phyloP scores from a whole-genome alignment of 1,284 basidiomycete genomes.

The Athelia psychrophila region DNA sequence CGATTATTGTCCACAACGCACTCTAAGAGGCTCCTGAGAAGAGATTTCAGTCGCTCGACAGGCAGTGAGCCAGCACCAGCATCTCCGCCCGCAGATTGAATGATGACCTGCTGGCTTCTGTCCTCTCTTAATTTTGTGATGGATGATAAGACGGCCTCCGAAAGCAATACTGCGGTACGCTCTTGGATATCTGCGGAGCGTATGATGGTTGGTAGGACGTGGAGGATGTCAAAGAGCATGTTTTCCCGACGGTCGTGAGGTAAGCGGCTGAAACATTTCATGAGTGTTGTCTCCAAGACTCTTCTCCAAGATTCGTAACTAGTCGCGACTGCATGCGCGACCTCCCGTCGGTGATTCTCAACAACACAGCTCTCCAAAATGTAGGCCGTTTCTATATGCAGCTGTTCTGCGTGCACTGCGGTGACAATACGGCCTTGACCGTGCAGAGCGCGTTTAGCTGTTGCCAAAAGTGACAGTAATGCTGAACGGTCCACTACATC shows the following conservation, averaged over 20 bases:
- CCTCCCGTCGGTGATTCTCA: constrained; percentile 85
- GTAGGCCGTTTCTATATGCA: constrained; percentile 70
- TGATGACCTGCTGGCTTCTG: constrained; percentile 59
- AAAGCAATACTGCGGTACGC: constrained; percentile 75
- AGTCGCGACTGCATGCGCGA: constrained; percentile 66
- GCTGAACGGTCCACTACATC: constrained; percentile 79
- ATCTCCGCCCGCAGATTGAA: constrained; percentile 63
- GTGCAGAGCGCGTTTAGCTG: constrained; percentile 61
- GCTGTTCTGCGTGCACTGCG: constrained; percentile 60
- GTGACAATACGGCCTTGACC: constrained; percentile 67
- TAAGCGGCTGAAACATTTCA: constrained; percentile 80
- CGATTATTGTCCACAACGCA: constrained; percentile 77
- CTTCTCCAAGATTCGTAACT: constrained; percentile 84
- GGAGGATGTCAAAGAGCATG: constrained; percentile 85
- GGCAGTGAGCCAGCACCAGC: constrained; percentile 67
- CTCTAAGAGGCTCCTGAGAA: constrained; percentile 78
- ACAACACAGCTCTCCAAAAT: constrained; percentile 80
- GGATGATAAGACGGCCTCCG: constrained; percentile 78
- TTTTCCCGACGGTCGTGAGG: constrained; percentile 80
- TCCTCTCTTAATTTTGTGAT: constrained; percentile 86
- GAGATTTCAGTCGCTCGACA: constrained; percentile 73
- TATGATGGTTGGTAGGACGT: constrained; percentile 66
- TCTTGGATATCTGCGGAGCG: constrained; percentile 61
- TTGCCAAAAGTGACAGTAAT: constrained; percentile 63
- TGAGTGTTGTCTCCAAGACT: constrained; percentile 78